phyloP scores from a whole-genome alignment of 768 basidiomycete species.

The Dacryopinax primogenitus region DNA sequence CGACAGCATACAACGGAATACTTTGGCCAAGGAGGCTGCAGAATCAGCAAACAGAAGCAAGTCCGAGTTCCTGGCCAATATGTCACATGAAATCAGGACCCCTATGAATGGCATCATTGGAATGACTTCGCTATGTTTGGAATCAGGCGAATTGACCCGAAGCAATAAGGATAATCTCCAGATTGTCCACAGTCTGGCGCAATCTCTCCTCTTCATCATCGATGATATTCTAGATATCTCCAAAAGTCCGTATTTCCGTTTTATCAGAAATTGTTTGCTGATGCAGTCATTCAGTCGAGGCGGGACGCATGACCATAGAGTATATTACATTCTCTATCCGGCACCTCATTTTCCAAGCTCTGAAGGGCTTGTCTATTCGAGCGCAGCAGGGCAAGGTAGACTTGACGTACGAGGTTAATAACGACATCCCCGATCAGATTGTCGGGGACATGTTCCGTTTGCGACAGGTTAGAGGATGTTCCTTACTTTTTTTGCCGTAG shows the following conservation, averaged over 20 bases:
- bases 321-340: conserved; percentile 95
- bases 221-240: conserved; percentile 99
- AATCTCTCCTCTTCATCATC: conserved; percentile 87
- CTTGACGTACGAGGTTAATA: conserved; percentile 90
- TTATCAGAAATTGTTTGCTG: conserved; percentile 11
- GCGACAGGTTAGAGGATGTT: conserved; percentile 39
- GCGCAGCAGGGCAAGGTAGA: conserved; percentile 95
- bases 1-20: conserved; percentile 97
- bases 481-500: conserved; percentile 20
- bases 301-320: conserved; percentile 99
- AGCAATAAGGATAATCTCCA: conserved; percentile 91
- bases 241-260: conserved; percentile 58
- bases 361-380: conserved; percentile 95
- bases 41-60: conserved; percentile 96
- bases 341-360: conserved; percentile 92
- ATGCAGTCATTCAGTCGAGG: conserved; percentile 56
- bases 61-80: conserved; percentile 97
- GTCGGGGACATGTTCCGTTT: conserved; percentile 92
- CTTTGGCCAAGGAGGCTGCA: conserved; percentile 89
- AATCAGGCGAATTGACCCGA: conserved; percentile 76
- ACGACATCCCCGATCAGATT: conserved; percentile 89
- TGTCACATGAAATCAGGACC: conserved; percentile 94
- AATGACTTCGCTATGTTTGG: conserved; percentile 97
- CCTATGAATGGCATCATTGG: conserved; percentile 99
- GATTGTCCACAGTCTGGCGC: conserved; percentile 87